phyloP scores from a whole-genome alignment of 257 asterid genomes.

The Petunia axillaris region DNA sequence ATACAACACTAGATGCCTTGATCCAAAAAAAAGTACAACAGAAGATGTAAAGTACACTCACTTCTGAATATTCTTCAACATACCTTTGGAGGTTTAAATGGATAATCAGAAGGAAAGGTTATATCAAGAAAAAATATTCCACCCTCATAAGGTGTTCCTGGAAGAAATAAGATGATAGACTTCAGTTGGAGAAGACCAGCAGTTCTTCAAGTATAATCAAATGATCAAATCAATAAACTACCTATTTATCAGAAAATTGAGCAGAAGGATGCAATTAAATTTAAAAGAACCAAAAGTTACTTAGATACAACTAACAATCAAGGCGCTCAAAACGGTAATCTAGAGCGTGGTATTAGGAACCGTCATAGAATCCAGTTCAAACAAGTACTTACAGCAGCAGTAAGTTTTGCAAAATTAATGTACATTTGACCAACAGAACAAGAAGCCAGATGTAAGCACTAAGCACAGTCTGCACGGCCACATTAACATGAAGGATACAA shows the following conservation, averaged over 20 bases:
- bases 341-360: not conserved
- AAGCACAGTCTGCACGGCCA: not conserved
- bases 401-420: not conserved
- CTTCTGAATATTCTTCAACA: constrained; percentile 22
- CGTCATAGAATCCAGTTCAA: not conserved
- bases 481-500: not conserved
- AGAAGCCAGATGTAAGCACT: not conserved
- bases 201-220: not conserved
- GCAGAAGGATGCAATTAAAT: not conserved
- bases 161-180: constrained; percentile 30
- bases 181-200: constrained; percentile 11
- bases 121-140: constrained; percentile 90
- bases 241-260: not conserved
- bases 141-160: constrained; percentile 95
- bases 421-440: not conserved
- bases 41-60: not conserved
- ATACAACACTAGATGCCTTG: constrained; percentile 1
- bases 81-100: constrained; percentile 94
- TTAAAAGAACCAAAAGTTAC: not conserved
- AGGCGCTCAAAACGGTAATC: not conserved
- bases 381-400: not conserved
- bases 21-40: not conserved
- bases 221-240: not conserved
- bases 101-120: constrained; percentile 81
- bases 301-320: not conserved